These are phyloP conservation scores for Ceratobasidium papillatum DNA, from an alignment of 1,284 basidiomycete genomes.

Conservation along the genomic window DNA sequence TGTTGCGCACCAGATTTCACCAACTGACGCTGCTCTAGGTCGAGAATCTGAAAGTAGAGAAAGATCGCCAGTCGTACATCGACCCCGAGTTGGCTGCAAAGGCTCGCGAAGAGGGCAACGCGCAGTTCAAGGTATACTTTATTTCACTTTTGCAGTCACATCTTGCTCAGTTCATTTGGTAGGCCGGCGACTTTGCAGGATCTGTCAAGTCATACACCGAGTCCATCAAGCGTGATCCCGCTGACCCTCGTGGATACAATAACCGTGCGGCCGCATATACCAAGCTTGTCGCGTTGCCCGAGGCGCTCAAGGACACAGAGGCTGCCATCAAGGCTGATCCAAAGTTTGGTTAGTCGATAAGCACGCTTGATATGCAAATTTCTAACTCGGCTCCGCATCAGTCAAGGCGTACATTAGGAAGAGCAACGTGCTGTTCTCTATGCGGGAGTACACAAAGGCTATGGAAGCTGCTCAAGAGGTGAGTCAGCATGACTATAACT, in stretches of 20 bases:
- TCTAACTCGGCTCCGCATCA: conserved; percentile 47
- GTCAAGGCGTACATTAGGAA: conserved; percentile 98
- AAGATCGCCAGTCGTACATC: conserved; percentile 85
- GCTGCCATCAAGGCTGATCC: conserved; percentile 94
- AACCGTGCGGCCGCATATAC: conserved; percentile 97
- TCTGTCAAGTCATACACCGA: conserved; percentile 95
- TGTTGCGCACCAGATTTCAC: not conserved
- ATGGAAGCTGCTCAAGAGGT: conserved; percentile 77
- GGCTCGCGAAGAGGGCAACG: conserved; percentile 93
- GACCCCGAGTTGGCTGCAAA: conserved; percentile 85
- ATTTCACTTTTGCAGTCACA: conserved; percentile 3
- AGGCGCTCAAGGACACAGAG: conserved; percentile 96
- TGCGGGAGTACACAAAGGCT: conserved; percentile 93
- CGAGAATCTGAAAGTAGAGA: conserved; percentile 83
- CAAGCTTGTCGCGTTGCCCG: conserved; percentile 92
- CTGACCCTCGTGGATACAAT: conserved; percentile 92
- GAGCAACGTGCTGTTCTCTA: conserved; percentile 82
- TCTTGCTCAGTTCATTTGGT: not conserved
- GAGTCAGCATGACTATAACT: not conserved
- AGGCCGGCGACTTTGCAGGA: conserved; percentile 84
- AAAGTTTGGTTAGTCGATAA: conserved; percentile 68
- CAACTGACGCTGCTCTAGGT: conserved; percentile 50
- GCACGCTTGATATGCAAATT: not conserved
- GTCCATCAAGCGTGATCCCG: conserved; percentile 94
- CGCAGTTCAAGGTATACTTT: conserved; percentile 76